Evolutionary conservation across 148 eudicot species (phyloP), one percentile per base, ranked within the genome.

Genomic region (Chenopodium quinoa): DNA sequence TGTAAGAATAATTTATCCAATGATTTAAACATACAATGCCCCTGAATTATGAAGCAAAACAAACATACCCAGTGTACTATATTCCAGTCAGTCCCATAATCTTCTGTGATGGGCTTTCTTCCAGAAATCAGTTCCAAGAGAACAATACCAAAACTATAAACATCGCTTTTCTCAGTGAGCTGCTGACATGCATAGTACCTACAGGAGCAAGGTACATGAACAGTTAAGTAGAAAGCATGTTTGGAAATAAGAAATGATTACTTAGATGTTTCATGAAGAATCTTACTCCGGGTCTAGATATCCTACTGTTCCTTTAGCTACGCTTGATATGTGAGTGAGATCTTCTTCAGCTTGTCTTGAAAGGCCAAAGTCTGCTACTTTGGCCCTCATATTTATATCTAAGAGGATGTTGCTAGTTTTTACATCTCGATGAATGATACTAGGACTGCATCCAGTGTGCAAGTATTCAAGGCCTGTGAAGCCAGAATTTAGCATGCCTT

Each of bases 271-370:
- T 62, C 50, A 37, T 10, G 31, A 40, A 37, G 83, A 48, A 46
- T 84, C 93, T 89, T 90, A 96, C 99, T 92, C 99, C 8, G 99
- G 99, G 80, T 96, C 99, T 78, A 93, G 88, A 81, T 96, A 96
- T 77, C 98, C 99, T 20, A 92, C 85, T 72, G 99, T 93, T 90
- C 99, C 99, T 84, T 86, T 86, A 69, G 99, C 99, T 78, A 89
- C 92, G 60, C 97, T 96, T 77, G 98, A 93, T 83, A 92, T 79
- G 77, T 96, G 97, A 37, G 97, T 94, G 79, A 90, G 88, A 82
- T 96, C 95, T 84, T 96, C 99, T 80, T 92, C 97, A 63, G 93
- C 91, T 82, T 90, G 93, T 81, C 93, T 89, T 73, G 99, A 94
- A 58, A 96, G 95, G 79, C 99, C 99, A 76, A 94, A 96, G 86